Evolutionary conservation across 257 asterid genomes (phyloP), one percentile per base, ranked within the genome.

Genomic region (Salvia hispanica): DNA sequence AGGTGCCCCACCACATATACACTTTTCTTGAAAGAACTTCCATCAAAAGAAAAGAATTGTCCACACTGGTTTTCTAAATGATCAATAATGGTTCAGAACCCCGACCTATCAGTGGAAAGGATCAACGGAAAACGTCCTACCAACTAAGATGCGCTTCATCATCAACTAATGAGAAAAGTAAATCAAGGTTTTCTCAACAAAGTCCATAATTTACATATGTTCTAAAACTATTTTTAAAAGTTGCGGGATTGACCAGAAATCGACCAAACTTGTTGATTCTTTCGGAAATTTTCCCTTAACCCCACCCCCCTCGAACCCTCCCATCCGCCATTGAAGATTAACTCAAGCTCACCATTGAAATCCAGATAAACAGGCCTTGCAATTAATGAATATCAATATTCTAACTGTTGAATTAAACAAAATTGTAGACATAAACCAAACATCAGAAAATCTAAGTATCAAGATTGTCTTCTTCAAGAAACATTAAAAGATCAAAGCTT

Each of bases 11-110:
- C 72, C 7, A 39, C 8, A 8, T 40, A 40, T 12, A 61, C 39
- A 45, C 66, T 45, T 53, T 54, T 55, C 54, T 11, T 11, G 37
- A 57, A 65, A 73, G 53, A 60, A 66, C 76, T 77, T 77, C 62
- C 11, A 37, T 50, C 16, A 51, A 55, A 78, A 78, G 77, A 62
- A 70, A 78, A 65, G 72, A 46, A 70, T 55, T 7, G 39, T 43
- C 56, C 58, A 7, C 5, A 18, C n/a, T 12, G 42, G 2, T 42
- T 36, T 36, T 36, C 40, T 36, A 4, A 36, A 36, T 36, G 7
- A 36, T 25, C 31, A 25, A 25, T 25, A 1, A 25, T 2, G 3
- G 40, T 36, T 36, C 40, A 1, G 4, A 36, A 36, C 7, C 7
- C 40, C 5, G 0, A 36, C 40, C 9, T 5, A 39, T 6, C 43